Base-by-base conservation (phyloP, 352 stramenopile genomes). In the Pythium sukuiense region DNA sequence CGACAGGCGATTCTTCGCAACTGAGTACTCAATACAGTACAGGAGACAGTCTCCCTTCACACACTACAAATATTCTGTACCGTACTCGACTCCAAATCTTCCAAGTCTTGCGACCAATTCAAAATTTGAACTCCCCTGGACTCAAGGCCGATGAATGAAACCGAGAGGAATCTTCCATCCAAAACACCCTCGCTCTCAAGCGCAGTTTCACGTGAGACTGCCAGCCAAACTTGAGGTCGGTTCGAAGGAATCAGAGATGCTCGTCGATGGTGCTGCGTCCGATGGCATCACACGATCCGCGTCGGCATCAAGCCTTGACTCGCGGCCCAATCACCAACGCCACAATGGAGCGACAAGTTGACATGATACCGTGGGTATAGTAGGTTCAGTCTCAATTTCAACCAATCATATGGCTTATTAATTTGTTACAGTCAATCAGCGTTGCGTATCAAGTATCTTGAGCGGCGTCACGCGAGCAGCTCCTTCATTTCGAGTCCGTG, bases 381-480 rank as follows among this genome's bases (percentile, higher is more conserved):
- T 16, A 13, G 13, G 39, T 32, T 14, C 27, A 55, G 49, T 24
- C 24, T 20, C 9, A 20, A 18, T 33, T 46, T 58, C 30, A 6
- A 46, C 52, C 13, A 27, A 46, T 46, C 7, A n/a, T 20, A 11
- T 7, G 3, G 2, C 16, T 8, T 27, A 30, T 26, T 9, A 29
- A 27, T 35, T 20, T 14, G 33, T 46, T 59, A 30, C 53, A 46
- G 20, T 30, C 53, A 59, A 59, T 46, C 14, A 24, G 4, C 41
- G 33, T 32, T 48, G 39, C 39, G 39, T 48, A 48, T 48, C 39
- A 48, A 41, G 32, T 43, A 26, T 45, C 53, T 24, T 43, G 39
- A 27, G 53, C 27, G 53, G 39, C 53, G n/a, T 59, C 53, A 59
- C 29, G 53, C 39, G 32, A 59, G 39, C 53, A 57, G 27, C 29